phyloP scores from a whole-genome alignment of 1,284 basidiomycete species.

The Earliella scabrosa region DNA sequence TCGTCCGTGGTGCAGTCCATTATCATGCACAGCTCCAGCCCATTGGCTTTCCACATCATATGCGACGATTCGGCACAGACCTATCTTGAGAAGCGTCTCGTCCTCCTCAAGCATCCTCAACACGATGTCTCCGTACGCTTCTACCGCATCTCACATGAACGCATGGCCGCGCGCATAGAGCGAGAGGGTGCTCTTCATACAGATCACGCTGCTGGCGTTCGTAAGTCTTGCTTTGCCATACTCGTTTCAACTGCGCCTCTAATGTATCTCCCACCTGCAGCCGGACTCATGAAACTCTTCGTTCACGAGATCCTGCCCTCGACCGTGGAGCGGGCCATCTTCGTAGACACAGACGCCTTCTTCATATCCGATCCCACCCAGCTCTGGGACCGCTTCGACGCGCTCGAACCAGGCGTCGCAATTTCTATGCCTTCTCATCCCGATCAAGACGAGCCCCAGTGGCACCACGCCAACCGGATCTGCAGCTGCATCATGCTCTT shows the following conservation, averaged over 20 bases:
- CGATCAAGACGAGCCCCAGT: constrained; percentile 42
- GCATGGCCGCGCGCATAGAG: constrained; percentile 46
- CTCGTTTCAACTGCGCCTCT: no score
- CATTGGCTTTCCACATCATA: constrained; percentile 51
- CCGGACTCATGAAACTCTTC: constrained; percentile 52
- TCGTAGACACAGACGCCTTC: constrained; percentile 53
- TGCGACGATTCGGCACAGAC: constrained; percentile 46
- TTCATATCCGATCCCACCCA: constrained; percentile 50
- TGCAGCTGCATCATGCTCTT: constrained; percentile 58
- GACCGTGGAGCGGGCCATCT: constrained; percentile 46
- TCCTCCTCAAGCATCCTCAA: constrained; percentile 41
- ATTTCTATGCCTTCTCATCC: constrained; percentile 50
- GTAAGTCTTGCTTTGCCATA: no score
- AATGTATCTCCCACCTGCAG: constrained; percentile 24
- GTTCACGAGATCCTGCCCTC: constrained; percentile 47
- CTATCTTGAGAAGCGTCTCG: constrained; percentile 41
- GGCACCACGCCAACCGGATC: constrained; percentile 50
- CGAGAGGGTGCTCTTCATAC: constrained; percentile 50
- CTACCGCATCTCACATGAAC: constrained; percentile 43
- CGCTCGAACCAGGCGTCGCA: constrained; percentile 39
- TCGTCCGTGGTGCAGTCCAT: constrained; percentile 40
- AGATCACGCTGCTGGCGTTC: constrained; percentile 50
- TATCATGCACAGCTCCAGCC: constrained; percentile 46
- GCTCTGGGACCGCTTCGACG: constrained; percentile 47
- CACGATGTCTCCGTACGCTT: constrained; percentile 44